Evolutionary conservation across 2,329 filamentous ascomycete species (phyloP), one percentile per base, ranked within the genome.

Genomic region (Stagonosporopsis chrysanthemi): DNA sequence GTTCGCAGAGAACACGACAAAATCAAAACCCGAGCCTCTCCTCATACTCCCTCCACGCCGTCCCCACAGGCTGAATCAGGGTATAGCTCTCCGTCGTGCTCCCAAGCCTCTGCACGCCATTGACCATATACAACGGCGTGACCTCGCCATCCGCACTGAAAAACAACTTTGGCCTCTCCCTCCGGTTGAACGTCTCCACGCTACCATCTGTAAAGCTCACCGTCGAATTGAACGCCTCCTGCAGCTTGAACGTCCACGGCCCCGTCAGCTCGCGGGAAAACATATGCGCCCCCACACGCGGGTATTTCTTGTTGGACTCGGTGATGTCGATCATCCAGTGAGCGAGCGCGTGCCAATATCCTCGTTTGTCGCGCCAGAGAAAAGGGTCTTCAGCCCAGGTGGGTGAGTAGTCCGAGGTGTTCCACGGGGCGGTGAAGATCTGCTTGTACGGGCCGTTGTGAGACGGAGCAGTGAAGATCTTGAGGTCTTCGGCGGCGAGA

Each of bases 141-240:
- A 81, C 72, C n/a, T 75, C 53, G 0, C 78, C 77, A 55, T 83
- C 81, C 1, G 76, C 68, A 53, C 79, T 82, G 17, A 83, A 82
- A 48, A 78, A 81, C 5, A 84, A 44, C 71, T 83, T 81, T 0
- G 81, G 80, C 2, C 82, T 68, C 60, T 83, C 81, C 12, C 81
- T 66, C 2, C 82, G 72, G 47, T 79, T 78, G 33, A 78, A 80
- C 4, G 75, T 69, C 40, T 73, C 70, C 23, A 58, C 66, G 0
- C 69, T 69, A 0, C 81, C 81, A 60, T 83, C 81, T 0, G 75
- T 77, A 47, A 78, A 80, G 1, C 8, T 22, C 7, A 69, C 65
- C 2, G 57, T 63, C 28, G 65, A 74, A 49, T 70, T 76, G 22
- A 71, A 71, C 24, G 69, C 63, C 26, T 70, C 69, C 3, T 69